These are phyloP conservation scores for Olyra latifolia DNA, from an alignment of 176 grass and related monocot species.

Conservation along the genomic window DNA sequence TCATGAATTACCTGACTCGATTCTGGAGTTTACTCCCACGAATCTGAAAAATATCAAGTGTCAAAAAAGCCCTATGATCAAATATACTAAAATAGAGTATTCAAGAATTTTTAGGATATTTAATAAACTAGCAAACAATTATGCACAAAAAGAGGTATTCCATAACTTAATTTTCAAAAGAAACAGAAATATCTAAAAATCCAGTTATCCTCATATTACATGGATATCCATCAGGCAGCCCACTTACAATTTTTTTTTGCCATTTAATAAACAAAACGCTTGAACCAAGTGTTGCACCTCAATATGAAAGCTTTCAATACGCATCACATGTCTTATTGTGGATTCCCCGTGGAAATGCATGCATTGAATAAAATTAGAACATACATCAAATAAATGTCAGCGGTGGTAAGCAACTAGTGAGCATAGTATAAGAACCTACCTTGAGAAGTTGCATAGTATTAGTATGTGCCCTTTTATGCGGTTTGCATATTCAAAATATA, in stretches of 20 bases:
- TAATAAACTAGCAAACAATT: background rate
- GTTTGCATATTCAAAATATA: background rate
- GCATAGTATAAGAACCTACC: background rate
- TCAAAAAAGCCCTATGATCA: conserved; percentile 1
- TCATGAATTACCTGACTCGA: conserved; percentile 50
- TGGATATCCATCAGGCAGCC: background rate
- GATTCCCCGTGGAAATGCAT: background rate
- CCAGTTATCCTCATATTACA: background rate
- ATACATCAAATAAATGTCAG: background rate
- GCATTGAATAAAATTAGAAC: background rate
- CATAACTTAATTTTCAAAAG: no score
- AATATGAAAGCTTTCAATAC: background rate
- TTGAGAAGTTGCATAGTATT: background rate
- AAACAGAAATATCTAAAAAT: no score
- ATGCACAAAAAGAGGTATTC: no score
- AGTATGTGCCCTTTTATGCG: background rate
- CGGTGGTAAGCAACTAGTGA: background rate
- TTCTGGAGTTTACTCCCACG: conserved; percentile 71
- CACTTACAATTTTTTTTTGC: background rate
- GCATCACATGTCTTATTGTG: background rate
- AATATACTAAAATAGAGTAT: background rate
- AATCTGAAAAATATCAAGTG: conserved; percentile 45
- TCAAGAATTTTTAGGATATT: background rate
- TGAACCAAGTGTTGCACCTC: background rate
- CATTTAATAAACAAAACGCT: conserved; percentile 3